Conservation (phyloP, 2,329 filamentous ascomycete genomes). For the Phaeosphaeria sp. region DNA sequence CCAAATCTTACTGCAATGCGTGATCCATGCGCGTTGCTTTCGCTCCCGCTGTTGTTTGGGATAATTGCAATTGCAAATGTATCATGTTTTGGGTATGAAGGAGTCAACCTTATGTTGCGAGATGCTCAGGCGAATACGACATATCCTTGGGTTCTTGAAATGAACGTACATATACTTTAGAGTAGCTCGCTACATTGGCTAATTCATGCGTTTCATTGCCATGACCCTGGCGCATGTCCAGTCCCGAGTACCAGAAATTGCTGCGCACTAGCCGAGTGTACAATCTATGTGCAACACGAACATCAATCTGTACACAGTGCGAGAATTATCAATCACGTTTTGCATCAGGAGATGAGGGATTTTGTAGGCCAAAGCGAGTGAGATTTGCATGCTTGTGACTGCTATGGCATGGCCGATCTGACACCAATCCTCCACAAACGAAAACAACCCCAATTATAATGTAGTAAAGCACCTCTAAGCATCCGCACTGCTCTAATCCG, state of each 20-base stretch:
- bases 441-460: conserved; percentile 2
- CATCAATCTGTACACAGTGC: neutral
- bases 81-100: neutral
- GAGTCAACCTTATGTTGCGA: neutral
- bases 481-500: neutral
- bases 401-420: neutral
- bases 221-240: no score
- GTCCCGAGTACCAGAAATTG: no score
- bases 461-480: neutral
- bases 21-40: neutral
- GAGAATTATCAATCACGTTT: neutral
- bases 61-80: neutral
- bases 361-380: neutral
- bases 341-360: neutral
- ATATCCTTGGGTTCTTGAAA: neutral
- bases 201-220: no score
- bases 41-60: no score
- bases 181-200: neutral
- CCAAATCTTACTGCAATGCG: neutral
- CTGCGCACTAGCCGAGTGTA: no score
- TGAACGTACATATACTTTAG: neutral
- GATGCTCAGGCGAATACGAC: neutral
- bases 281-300: neutral
- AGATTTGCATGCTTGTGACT: neutral
- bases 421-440: neutral